Evolutionary conservation across 2,329 filamentous ascomycete species (phyloP).

Genomic region (Ophiocordyceps unilateralis): DNA sequence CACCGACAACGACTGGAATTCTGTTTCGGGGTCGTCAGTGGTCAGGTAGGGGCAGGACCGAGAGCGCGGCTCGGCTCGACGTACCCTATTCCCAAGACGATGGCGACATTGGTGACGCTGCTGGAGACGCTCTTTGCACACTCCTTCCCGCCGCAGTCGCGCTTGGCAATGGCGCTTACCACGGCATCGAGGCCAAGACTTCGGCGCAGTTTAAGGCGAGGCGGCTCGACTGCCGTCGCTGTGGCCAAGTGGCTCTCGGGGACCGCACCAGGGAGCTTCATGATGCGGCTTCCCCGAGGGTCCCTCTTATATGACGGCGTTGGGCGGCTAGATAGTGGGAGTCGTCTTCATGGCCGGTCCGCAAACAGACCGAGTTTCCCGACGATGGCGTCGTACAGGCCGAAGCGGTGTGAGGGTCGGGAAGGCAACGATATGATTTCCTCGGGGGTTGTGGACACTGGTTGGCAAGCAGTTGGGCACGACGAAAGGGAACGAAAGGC

Average conservation of each 20-base stretch:
- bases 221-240: conserved; percentile 3
- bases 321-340: conserved; percentile 5
- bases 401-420: neutral
- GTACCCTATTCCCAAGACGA: conserved; percentile 55
- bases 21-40: conserved; percentile 25
- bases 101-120: conserved; percentile 42
- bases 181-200: conserved; percentile 4
- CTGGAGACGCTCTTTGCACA: conserved; percentile 44
- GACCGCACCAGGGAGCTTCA: conserved; percentile 1
- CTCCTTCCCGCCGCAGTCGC: conserved; percentile 13
- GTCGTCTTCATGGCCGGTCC: conserved; percentile 6
- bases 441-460: too few relatives aligned
- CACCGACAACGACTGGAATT: conserved; percentile 53
- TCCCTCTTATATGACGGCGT: neutral
- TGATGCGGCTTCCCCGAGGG: neutral
- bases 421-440: too few relatives aligned
- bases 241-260: neutral
- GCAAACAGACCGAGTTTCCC: neutral
- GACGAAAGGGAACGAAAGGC: neutral
- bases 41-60: neutral
- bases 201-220: conserved; percentile 10
- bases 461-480: too few relatives aligned
- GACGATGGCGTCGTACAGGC: neutral
- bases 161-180: neutral
- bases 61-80: conserved; percentile 15